A percentile compares a stretch with the other conserved stretches of the same genome.
These are phyloP conservation scores for Neurospora intermedia DNA, from an alignment of 495 filamentous ascomycete species.

Conservation along the genomic window DNA sequence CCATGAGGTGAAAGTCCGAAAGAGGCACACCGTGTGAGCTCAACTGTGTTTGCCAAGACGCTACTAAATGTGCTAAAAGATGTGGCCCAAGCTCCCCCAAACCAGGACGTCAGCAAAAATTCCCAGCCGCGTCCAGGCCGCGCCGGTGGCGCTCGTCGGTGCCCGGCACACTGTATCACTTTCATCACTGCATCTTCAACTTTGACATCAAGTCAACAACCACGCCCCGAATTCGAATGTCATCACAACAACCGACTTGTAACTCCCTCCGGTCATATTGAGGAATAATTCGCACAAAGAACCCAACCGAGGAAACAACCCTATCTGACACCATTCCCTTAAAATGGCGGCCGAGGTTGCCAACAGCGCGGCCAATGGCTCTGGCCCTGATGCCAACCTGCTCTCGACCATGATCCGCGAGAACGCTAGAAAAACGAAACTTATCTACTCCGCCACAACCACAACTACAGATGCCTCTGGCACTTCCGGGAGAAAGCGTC, in stretches of 20 bases:
- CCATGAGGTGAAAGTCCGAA: neutral
- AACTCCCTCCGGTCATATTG: neutral
- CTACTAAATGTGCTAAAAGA: neutral
- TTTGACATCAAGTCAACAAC: neutral
- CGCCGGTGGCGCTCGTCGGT: neutral
- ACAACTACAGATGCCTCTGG: conserved; percentile 3
- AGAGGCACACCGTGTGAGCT: neutral
- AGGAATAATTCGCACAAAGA: neutral
- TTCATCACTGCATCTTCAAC: neutral
- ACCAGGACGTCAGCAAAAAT: neutral
- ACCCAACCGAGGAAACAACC: neutral
- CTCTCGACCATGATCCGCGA: conserved; percentile 28
- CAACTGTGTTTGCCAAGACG: neutral
- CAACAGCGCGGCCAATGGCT: conserved; percentile 3
- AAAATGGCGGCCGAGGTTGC: conserved; percentile 22
- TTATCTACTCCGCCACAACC: conserved; percentile 25
- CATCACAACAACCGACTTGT: neutral
- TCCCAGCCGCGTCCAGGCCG: neutral
- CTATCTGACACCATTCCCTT: neutral
- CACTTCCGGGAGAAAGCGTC: conserved; percentile 26
- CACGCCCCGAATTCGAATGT: neutral
- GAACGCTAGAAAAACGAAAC: conserved; percentile 31
- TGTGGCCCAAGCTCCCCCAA: neutral
- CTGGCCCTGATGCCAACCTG: conserved; percentile 14
- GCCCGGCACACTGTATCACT: neutral